Evolutionary conservation across 192 early-diverging fungal genomes (phyloP), one percentile per base, ranked within the genome.

Genomic region (Funneliformis geosporum): DNA sequence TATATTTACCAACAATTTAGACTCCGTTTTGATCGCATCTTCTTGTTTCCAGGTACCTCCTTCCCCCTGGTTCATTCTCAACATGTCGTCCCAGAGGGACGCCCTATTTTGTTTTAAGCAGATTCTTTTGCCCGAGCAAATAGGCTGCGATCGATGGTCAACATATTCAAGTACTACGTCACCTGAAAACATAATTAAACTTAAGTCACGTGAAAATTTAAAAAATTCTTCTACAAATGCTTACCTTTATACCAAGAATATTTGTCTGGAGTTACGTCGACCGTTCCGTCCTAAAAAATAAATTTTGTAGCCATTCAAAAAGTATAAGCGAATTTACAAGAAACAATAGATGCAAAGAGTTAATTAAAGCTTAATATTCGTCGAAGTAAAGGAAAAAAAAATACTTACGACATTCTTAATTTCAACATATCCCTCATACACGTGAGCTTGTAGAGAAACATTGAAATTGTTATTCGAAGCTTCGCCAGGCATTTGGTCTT

Each of bases 261-360:
- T 18, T 74, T 59, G 25, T 33, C 28, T 74, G 50, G 8, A 59
- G n/a, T 74, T 38, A 74, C 12, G 5, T 74, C 73, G 16, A 18
- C 14, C 25, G 73, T 74, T 10, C 47, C 47, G 33, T 74, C 73
- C 73, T 74, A 60, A 74, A 74, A n/a, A 27, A 74, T 33, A 73
- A 5, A n/a, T n/a, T 44, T 25, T 44, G 8, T 25, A 5, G 8
- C 39, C 27, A 25, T 40, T 33, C 33, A 33, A 33, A 44, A 46
- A 44, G n/a, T 43, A 71, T 18, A 25, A 25, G 8, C 6, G 18
- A 4, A 71, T 18, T 14, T 10, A 21, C 39, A 25, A 23, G 21
- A 12, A 11, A n/a, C 42, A 46, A 2, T 46, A 9, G 12, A 40
- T 44, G 50, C 16, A 33, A 33, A 33, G 33, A 33, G 5, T 21